Conservation (phyloP, 2,329 filamentous ascomycete genomes). For the Xylariaceae sp. region DNA sequence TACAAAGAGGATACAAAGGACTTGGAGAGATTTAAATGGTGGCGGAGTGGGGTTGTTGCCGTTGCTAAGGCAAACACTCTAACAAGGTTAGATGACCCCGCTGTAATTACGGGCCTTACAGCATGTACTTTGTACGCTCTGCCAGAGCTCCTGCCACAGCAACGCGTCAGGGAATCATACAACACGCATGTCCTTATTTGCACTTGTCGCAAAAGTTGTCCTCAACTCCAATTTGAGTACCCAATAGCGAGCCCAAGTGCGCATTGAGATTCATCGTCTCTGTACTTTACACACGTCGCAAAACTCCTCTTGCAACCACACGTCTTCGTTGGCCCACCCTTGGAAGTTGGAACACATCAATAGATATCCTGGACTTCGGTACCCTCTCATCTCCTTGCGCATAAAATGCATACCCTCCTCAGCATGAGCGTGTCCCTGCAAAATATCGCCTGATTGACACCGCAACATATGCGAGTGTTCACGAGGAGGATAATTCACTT, state of each 20-base stretch:
- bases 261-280: neutral
- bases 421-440: conserved; percentile 9
- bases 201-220: neutral
- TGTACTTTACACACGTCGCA: neutral
- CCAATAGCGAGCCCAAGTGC: neutral
- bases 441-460: conserved; percentile 14
- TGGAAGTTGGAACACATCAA: too few species aligned
- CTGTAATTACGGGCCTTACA: too few species aligned
- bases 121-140: conserved; percentile 14
- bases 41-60: too few species aligned
- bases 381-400: conserved; percentile 1
- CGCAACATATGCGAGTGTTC: neutral
- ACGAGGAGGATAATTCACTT: neutral
- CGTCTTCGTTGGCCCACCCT: too few species aligned
- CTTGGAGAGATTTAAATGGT: too few species aligned
- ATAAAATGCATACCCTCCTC: conserved; percentile 12
- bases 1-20: too few species aligned
- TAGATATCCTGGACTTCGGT: neutral
- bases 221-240: neutral
- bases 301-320: too few species aligned
- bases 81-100: too few species aligned
- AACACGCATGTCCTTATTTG: neutral
- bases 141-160: too few species aligned
- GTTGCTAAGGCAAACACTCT: too few species aligned
- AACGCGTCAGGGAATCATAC: neutral